Base-by-base conservation (phyloP, 768 basidiomycete genomes). In the Agrocybe pediades region DNA sequence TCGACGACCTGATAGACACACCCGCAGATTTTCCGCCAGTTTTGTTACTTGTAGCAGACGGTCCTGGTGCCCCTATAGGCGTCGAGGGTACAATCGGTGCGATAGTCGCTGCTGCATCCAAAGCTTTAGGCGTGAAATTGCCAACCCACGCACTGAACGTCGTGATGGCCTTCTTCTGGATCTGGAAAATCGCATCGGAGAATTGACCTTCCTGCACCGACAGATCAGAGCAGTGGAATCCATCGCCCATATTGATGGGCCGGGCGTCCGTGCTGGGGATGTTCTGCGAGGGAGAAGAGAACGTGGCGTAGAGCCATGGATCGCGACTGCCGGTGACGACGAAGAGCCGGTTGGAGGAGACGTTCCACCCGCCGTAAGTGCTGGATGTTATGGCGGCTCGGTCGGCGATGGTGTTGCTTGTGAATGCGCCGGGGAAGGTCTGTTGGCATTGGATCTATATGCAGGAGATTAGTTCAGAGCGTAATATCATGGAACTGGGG, bases 301-400 rank as follows among this genome's bases (percentile, higher is more conserved):
- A 72, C 0, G 87, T 88, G 6, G 82, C 78, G 51, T 84, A 82
- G 41, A 81, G 75, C 87, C 86, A 88, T 7, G 88, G 86, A 61
- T 89, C 87, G 33, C 84, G 83, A 47, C 73, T 71, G 41, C 85
- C 86, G 45, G 84, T 88, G 41, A 83, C 84, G 57, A 87, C 87
- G 76, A 88, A 86, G 0, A 88, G 69, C 13, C 76, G 74, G 26
- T 82, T 69, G 23, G 80, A 68, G 21, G 73, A 65, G 19, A 86
- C 80, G 59, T 81, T 68, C 86, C 87, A 90, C 9, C 87, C 86
- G 6, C 71, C 63, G 65, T 86, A 88, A 11, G 65, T 67, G 0
- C 8, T 26, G 59, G 88, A 79, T 4, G 81, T 82, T 6, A 36
- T 36, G 33, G 33, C 33, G 13, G 11, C 33, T 4, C 33, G 33